Conservation (phyloP, 2,329 filamentous ascomycete species). For the Uncinocarpus reesii region DNA sequence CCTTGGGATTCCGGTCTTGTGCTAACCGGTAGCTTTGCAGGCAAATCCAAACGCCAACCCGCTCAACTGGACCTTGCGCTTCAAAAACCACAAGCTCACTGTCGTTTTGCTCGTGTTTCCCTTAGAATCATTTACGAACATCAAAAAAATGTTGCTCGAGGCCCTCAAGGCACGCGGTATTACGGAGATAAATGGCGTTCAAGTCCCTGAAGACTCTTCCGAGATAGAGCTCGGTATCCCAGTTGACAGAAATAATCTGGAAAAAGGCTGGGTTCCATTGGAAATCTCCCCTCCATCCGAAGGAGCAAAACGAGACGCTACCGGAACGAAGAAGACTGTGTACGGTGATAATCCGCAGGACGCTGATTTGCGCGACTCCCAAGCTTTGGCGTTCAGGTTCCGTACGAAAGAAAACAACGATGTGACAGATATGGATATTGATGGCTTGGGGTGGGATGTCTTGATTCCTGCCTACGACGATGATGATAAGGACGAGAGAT, state of each 20-base stretch:
- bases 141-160: constrained; percentile 50
- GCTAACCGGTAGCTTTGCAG: background rate
- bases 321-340: constrained; percentile 23
- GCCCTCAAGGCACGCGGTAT: constrained; percentile 42
- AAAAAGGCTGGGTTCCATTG: constrained; percentile 42
- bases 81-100: constrained; percentile 63
- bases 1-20: background rate
- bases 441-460: constrained; percentile 19
- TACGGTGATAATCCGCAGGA: constrained; percentile 26
- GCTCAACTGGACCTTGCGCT: constrained; percentile 54
- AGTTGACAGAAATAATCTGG: constrained; percentile 39
- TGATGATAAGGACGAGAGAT: constrained; percentile 14
- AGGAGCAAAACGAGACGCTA: constrained; percentile 21
- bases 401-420: constrained; percentile 24
- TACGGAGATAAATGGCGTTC: constrained; percentile 30
- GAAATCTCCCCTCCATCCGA: constrained; percentile 25
- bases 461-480: constrained; percentile 18
- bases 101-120: constrained; percentile 57
- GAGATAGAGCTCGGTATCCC: constrained; percentile 41
- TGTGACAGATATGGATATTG: constrained; percentile 28
- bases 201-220: constrained; percentile 30
- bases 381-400: constrained; percentile 33
- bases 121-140: constrained; percentile 45
- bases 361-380: constrained; percentile 32
- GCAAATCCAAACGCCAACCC: constrained; percentile 24